Percentiles rank a stretch among this genome's conserved stretches.
Evolutionary conservation across 1,139 yeast genomes (phyloP).

Genomic region (Yamadazyma kanchanaburiensis): DNA sequence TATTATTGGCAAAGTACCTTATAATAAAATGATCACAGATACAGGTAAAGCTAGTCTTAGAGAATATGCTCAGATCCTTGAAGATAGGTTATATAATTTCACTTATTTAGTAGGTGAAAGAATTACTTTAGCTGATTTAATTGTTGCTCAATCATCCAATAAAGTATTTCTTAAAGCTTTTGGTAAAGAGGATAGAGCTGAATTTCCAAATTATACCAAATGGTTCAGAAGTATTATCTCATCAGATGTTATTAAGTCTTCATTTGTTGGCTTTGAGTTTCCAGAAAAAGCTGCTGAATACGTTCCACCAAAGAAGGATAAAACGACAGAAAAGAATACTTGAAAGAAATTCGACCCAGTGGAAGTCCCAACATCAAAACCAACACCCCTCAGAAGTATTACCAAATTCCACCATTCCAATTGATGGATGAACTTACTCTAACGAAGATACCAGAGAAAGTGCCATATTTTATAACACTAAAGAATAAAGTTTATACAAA

Average conservation of each 20-base stretch:
- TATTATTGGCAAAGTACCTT: slow-evolving; percentile 39
- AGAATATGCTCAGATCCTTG: slow-evolving; percentile 44
- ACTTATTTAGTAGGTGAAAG: slow-evolving; percentile 93
- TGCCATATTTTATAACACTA: slow-evolving; percentile 85
- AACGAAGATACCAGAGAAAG: slow-evolving; percentile 94
- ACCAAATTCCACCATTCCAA: slow-evolving; percentile 66
- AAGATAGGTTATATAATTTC: slow-evolving; percentile 65
- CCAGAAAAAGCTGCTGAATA: slow-evolving; percentile 64
- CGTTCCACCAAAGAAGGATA: slow-evolving; percentile 80
- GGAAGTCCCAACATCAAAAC: slow-evolving; percentile 56
- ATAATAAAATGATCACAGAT: slow-evolving; percentile 80
- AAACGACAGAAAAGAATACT: slow-evolving; percentile 39
- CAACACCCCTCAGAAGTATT: slow-evolving; percentile 90
- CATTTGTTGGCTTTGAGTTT: slow-evolving; percentile 48
- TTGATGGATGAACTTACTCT: slow-evolving; percentile 93
- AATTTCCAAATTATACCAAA: slow-evolving; percentile 74
- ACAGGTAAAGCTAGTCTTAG: slow-evolving; percentile 42
- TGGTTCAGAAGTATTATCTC: slow-evolving; percentile 78
- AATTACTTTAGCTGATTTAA: slow-evolving; percentile 80
- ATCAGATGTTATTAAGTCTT: slow-evolving; percentile 49
- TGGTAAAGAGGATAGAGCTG: slow-evolving; percentile 74
- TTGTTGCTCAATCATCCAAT: slow-evolving; percentile 53
- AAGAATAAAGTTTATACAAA: slow-evolving; percentile 94
- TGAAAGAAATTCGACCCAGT: slow-evolving; percentile 31
- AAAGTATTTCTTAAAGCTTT: slow-evolving; percentile 67